Percentiles rank a stretch among this genome's conserved stretches.
phyloP scores from a whole-genome alignment of 1,284 basidiomycete genomes.

The Cutaneotrichosporon sp. region DNA sequence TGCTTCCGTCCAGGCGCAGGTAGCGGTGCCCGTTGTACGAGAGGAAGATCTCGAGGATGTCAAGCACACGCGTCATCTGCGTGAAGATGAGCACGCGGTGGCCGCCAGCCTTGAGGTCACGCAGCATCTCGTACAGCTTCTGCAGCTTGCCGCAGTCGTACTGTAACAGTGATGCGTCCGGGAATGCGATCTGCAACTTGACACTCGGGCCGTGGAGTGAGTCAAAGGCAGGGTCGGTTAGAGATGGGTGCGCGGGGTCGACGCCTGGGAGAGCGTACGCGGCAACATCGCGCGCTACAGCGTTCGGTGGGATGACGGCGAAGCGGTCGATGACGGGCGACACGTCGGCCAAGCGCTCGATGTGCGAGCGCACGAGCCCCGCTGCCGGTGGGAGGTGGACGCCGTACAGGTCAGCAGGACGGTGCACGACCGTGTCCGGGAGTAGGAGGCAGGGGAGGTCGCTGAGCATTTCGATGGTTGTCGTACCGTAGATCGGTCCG shows the following conservation, averaged over 20 bases:
- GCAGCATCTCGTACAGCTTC: constrained; percentile 72
- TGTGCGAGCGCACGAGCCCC: constrained; percentile 65
- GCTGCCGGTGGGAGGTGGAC: constrained; percentile 53
- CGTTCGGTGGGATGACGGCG: constrained; percentile 78
- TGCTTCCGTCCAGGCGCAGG: constrained; percentile 86
- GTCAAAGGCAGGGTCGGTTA: constrained; percentile 60
- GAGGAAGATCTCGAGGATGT: constrained; percentile 90
- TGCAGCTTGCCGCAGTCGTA: constrained; percentile 98
- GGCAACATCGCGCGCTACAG: constrained; percentile 73
- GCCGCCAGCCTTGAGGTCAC: constrained; percentile 78
- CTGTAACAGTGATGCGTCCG: constrained; percentile 83
- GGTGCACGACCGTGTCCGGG: constrained; percentile 59
- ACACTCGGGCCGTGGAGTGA: constrained; percentile 69
- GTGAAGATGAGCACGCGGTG: constrained; percentile 94
- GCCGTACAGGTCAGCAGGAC: constrained; percentile 33
- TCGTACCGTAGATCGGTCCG: constrained; percentile 66
- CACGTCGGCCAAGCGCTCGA: constrained; percentile 62
- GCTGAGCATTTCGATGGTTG: constrained; percentile 59
- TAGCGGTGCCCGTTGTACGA: constrained; percentile 93
- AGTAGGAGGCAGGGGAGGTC: constrained; percentile 57
- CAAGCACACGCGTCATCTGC: constrained; percentile 92
- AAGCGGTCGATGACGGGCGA: constrained; percentile 67
- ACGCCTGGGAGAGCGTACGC: constrained; percentile 40
- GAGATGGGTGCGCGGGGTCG: constrained; percentile 41
- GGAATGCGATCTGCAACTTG: constrained; percentile 91